These are phyloP conservation scores for Aspergillus sp. DNA, from an alignment of 2,329 filamentous ascomycete genomes.

Conservation along the genomic window DNA sequence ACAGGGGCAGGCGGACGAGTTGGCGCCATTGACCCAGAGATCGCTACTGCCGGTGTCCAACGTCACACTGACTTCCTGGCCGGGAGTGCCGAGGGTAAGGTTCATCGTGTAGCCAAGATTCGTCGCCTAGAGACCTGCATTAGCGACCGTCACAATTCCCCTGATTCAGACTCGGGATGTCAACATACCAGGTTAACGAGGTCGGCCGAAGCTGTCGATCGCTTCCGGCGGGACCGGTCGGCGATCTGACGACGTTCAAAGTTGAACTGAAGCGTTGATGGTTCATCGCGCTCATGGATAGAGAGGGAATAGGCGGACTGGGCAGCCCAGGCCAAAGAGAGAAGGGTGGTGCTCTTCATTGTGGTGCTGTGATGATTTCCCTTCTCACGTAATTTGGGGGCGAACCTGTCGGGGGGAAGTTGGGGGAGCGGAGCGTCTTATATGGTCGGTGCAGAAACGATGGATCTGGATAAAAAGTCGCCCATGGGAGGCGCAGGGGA, in stretches of 20 bases:
- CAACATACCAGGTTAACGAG: background rate
- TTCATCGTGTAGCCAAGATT: constrained; percentile 35
- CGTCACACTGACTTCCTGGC: constrained; percentile 54
- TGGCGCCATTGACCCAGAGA: constrained; percentile 65
- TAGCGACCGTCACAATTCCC: background rate
- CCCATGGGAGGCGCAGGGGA: too few species aligned
- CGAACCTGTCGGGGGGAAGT: background rate
- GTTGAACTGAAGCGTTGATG: constrained; percentile 13
- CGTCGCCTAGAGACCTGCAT: background rate
- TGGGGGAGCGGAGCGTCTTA: too few species aligned
- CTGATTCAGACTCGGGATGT: background rate
- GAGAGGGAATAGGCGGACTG: constrained; percentile 5
- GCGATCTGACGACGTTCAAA: constrained; percentile 11
- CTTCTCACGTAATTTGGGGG: background rate
- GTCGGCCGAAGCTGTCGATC: constrained; percentile 13
- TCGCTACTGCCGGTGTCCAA: constrained; percentile 63
- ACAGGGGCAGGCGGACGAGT: constrained; percentile 62
- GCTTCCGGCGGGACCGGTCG: constrained; percentile 3
- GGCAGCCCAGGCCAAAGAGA: constrained; percentile 6
- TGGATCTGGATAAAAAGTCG: too few species aligned
- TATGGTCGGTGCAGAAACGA: too few species aligned
- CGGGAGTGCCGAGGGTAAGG: constrained; percentile 56
- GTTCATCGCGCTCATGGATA: constrained; percentile 16
- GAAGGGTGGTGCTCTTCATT: constrained; percentile 11
- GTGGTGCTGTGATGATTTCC: background rate